A percentile compares a stretch with the other conserved stretches of the same genome.
phyloP scores from a whole-genome alignment of 164 flowering plant species.

The Pachysandra terminalis region DNA sequence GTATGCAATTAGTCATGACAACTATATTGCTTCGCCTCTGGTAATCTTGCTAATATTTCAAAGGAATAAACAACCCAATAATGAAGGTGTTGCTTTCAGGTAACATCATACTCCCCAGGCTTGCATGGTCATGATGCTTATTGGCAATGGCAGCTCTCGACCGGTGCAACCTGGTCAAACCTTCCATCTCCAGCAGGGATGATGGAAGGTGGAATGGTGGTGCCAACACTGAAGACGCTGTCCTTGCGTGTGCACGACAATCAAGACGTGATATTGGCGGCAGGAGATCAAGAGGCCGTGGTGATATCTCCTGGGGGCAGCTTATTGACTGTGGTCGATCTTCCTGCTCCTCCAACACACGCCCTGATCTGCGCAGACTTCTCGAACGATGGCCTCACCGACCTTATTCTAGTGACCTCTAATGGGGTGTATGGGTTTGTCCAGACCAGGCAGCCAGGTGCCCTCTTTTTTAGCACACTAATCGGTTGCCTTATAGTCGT shows the following conservation, averaged over 20 bases:
- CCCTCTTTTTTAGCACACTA: conserved; percentile 94
- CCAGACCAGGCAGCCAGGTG: conserved; percentile 97
- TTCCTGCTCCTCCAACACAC: conserved; percentile 88
- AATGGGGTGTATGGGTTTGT: conserved; percentile 92
- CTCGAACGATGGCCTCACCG: conserved; percentile 93
- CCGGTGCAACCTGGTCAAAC: conserved; percentile 95
- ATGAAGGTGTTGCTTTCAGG: conserved; percentile 36
- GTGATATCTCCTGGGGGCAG: conserved; percentile 91
- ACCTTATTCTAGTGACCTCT: conserved; percentile 76
- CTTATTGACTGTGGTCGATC: conserved; percentile 53
- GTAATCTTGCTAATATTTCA: background rate
- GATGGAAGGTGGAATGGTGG: conserved; percentile 63
- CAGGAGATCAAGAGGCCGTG: conserved; percentile 88
- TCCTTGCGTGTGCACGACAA: conserved; percentile 60
- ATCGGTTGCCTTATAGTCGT: conserved; percentile 91
- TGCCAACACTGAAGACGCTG: conserved; percentile 78
- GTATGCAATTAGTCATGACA: conserved; percentile 35
- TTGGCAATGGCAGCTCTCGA: conserved; percentile 91
- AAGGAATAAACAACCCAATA: background rate
- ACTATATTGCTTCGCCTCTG: background rate
- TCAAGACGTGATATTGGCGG: conserved; percentile 76
- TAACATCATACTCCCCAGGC: conserved; percentile 86
- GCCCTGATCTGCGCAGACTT: conserved; percentile 72
- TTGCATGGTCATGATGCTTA: conserved; percentile 85
- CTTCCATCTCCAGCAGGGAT: conserved; percentile 87